phyloP scores from a whole-genome alignment of 2,329 filamentous ascomycete species.

The Calonectria naviculata region DNA sequence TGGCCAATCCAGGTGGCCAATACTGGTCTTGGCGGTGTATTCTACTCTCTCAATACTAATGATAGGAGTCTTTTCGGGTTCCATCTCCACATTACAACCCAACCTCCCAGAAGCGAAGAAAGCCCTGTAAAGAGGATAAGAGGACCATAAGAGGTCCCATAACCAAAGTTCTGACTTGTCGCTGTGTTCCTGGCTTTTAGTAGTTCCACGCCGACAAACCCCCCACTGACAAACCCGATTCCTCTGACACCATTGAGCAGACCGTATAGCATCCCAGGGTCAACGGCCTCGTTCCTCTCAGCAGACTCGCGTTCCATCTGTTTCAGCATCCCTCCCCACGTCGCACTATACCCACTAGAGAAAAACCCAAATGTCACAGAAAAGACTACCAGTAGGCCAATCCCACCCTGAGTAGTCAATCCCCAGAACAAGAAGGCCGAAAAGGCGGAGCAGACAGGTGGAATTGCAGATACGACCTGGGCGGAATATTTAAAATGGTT shows the following conservation, averaged over 20 bases:
- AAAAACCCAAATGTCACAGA: constrained; percentile 32
- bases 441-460: constrained; percentile 9
- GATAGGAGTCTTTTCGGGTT: no score
- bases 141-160: background rate
- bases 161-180: background rate
- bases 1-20: no score
- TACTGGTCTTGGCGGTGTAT: no score
- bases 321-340: constrained; percentile 29
- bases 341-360: constrained; percentile 30
- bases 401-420: constrained; percentile 15
- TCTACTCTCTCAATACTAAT: no score
- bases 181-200: constrained; percentile 18
- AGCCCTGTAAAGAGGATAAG: background rate
- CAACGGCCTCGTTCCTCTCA: constrained; percentile 25
- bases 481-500: constrained; percentile 16
- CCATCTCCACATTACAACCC: no score
- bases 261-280: constrained; percentile 25
- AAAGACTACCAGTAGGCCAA: constrained; percentile 24
- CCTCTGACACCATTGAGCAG: constrained; percentile 28
- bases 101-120: background rate
- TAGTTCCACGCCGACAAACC: constrained; percentile 21
- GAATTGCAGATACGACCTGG: constrained; percentile 15
- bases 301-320: constrained; percentile 25
- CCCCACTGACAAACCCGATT: constrained; percentile 27
- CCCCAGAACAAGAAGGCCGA: constrained; percentile 30